These are phyloP conservation scores for Calycina herbarum DNA, from an alignment of 2,329 filamentous ascomycete genomes.

Conservation along the genomic window DNA sequence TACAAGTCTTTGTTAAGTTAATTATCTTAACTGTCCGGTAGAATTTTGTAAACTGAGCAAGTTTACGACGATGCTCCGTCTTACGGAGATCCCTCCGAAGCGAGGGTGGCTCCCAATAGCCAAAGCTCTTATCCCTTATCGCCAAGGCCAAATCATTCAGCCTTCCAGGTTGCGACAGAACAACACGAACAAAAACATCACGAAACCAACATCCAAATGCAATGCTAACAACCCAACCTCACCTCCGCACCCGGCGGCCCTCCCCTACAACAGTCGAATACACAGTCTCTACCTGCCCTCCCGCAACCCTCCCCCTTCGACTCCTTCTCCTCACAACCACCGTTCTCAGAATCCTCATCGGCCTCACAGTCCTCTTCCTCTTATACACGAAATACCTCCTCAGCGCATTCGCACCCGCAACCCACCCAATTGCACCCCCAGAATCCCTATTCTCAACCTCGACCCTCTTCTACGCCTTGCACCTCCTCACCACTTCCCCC, in stretches of 20 bases:
- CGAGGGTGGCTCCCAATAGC: too few relatives aligned
- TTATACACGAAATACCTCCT: conserved; percentile 50
- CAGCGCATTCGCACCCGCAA: conserved; percentile 21
- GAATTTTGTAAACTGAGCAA: not conserved
- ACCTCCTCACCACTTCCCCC: conserved; percentile 31
- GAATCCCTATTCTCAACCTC: conserved; percentile 22
- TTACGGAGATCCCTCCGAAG: too few relatives aligned
- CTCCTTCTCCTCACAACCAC: conserved; percentile 47
- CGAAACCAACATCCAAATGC: conserved; percentile 15
- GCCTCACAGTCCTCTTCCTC: conserved; percentile 46
- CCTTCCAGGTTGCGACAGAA: not conserved
- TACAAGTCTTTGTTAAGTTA: not conserved
- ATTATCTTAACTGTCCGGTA: not conserved
- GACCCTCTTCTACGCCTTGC: conserved; percentile 34
- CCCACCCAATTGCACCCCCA: not conserved
- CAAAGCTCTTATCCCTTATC: not conserved
- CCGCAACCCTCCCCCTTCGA: conserved; percentile 49
- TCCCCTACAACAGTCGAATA: conserved; percentile 91
- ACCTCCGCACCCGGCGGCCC: conserved; percentile 64
- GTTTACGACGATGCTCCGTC: too few relatives aligned
- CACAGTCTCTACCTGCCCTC: conserved; percentile 80
- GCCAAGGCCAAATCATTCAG: not conserved
- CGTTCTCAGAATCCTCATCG: conserved; percentile 43
- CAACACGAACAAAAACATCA: not conserved
- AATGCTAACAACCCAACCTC: conserved; percentile 64